phyloP scores from a whole-genome alignment of 257 asterid species.

The Leptodermis oblonga region DNA sequence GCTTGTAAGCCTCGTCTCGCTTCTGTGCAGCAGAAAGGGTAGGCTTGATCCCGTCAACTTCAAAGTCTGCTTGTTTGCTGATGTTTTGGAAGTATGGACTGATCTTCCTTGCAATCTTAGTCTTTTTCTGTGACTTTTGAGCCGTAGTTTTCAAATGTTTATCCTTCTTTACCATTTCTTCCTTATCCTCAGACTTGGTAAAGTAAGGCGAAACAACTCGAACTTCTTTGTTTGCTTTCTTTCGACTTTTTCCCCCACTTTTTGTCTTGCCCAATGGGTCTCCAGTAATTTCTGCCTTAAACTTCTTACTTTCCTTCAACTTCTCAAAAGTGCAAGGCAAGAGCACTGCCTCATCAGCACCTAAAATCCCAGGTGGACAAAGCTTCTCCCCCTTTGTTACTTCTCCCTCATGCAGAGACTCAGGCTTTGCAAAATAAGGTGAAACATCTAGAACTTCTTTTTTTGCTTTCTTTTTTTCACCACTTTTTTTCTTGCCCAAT shows the following conservation, averaged over 20 bases:
- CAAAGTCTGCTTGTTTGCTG: background rate
- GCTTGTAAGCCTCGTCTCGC: slow-evolving; percentile 56
- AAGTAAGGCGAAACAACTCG: slow-evolving; percentile 26
- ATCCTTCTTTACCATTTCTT: slow-evolving; percentile 10
- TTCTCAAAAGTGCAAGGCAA: background rate
- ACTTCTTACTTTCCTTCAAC: background rate
- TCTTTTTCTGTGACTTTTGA: background rate
- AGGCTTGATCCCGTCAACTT: slow-evolving; percentile 7
- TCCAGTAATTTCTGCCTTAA: background rate
- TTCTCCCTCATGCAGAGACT: too few species aligned
- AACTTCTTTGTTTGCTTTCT: slow-evolving; percentile 1
- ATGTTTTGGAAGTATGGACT: background rate
- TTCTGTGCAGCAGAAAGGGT: slow-evolving; percentile 55
- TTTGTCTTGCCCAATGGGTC: background rate
- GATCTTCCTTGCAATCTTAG: background rate
- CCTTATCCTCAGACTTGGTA: slow-evolving; percentile 14
- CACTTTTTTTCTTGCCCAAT: background rate
- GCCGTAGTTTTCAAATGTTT: background rate
- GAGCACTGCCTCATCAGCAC: background rate
- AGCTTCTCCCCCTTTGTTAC: too few species aligned
- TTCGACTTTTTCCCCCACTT: background rate
- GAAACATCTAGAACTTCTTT: slow-evolving; percentile 20
- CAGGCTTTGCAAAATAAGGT: slow-evolving; percentile 9
- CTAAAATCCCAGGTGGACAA: background rate
- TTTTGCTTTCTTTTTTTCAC: background rate